These are phyloP conservation scores for Mortierella alpina DNA, from an alignment of 192 early-diverging fungal genomes.

Conservation along the genomic window DNA sequence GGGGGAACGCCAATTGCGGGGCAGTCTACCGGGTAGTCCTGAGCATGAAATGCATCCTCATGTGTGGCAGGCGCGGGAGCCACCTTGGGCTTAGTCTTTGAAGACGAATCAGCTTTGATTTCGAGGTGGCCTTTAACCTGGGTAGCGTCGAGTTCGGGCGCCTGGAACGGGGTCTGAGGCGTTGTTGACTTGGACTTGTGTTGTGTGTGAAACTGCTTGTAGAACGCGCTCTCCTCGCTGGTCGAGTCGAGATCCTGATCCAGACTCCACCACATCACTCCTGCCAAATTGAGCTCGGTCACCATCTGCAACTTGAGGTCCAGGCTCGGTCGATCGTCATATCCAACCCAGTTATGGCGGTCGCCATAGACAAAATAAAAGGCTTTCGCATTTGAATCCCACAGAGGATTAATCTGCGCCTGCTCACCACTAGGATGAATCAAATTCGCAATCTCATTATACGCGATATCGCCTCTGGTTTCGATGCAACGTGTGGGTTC, in stretches of 20 bases:
- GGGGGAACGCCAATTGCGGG: slow-evolving; percentile 8
- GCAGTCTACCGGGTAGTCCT: neutral
- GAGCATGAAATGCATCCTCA: too few relatives aligned
- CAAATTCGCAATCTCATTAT: slow-evolving; percentile 33
- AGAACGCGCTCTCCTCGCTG: slow-evolving; percentile 6
- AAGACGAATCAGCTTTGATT: neutral
- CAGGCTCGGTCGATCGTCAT: slow-evolving; percentile 42
- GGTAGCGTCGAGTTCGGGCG: neutral
- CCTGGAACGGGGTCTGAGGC: neutral
- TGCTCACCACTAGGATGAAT: neutral
- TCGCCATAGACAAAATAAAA: slow-evolving; percentile 46
- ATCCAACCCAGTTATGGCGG: slow-evolving; percentile 36
- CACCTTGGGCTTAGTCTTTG: too few relatives aligned
- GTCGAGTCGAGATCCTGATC: slow-evolving; percentile 42
- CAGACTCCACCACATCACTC: slow-evolving; percentile 50
- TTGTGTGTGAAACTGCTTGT: neutral
- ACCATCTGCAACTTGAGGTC: slow-evolving; percentile 38
- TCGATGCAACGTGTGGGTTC: slow-evolving; percentile 39
- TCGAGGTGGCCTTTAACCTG: too few relatives aligned
- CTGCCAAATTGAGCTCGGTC: slow-evolving; percentile 30
- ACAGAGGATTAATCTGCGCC: neutral
- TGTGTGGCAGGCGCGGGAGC: too few relatives aligned
- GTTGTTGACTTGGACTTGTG: neutral
- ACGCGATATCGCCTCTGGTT: slow-evolving; percentile 37
- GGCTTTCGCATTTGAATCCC: slow-evolving; percentile 29